These are phyloP conservation scores for Fusarium nurragi DNA, from an alignment of 2,329 filamentous ascomycete species.

Conservation along the genomic window DNA sequence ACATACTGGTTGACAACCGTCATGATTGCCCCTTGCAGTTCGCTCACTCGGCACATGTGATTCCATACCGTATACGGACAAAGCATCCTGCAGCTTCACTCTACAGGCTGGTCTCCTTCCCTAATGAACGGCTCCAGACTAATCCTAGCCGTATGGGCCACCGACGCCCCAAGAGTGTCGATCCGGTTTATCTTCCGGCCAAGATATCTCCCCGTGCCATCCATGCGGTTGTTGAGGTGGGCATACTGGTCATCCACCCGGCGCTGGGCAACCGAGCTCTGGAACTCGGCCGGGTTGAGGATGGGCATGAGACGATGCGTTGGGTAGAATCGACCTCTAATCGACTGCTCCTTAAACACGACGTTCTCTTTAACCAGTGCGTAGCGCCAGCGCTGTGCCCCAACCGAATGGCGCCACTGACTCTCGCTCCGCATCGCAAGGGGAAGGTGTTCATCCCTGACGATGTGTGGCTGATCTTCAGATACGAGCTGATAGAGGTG, in stretches of 20 bases:
- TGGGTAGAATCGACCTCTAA: constrained; percentile 68
- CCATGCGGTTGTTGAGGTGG: constrained; percentile 64
- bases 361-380: constrained; percentile 56
- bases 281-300: constrained; percentile 54
- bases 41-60: constrained; percentile 15
- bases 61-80: constrained; percentile 2
- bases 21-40: neutral
- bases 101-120: constrained; percentile 45
- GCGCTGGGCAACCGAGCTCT: constrained; percentile 51
- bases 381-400: constrained; percentile 51
- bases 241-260: constrained; percentile 56
- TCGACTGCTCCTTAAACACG: constrained; percentile 57
- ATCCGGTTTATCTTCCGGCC: constrained; percentile 54
- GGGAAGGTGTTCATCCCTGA: constrained; percentile 53
- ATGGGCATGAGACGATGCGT: constrained; percentile 63
- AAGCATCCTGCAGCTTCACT: constrained; percentile 6
- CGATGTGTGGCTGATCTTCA: constrained; percentile 42
- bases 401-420: constrained; percentile 51
- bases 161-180: constrained; percentile 56
- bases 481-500: constrained; percentile 52
- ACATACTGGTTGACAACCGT: constrained; percentile 2
- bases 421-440: constrained; percentile 53
- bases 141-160: constrained; percentile 51
- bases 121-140: constrained; percentile 50
- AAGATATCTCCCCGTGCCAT: constrained; percentile 53